phyloP scores from a whole-genome alignment of 176 grass and related monocot species.

The Hsuehochloa calcarea region DNA sequence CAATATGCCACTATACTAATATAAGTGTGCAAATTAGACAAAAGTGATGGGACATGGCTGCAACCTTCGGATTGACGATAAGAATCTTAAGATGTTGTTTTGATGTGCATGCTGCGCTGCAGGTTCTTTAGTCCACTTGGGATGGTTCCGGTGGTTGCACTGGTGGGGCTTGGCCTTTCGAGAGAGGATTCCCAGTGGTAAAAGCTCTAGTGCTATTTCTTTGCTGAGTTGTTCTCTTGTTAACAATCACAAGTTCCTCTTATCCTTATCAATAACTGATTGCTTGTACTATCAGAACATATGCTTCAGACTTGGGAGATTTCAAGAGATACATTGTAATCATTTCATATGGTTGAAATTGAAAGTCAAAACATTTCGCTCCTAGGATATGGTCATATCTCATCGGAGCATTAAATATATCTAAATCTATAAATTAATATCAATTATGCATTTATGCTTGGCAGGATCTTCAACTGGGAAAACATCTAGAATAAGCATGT shows the following conservation, averaged over 20 bases:
- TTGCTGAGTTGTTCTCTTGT: background rate
- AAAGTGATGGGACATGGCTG: conserved; percentile 15
- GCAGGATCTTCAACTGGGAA: background rate
- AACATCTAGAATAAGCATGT: background rate
- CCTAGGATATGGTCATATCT: background rate
- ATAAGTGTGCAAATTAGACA: background rate
- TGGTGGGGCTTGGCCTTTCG: conserved; percentile 81
- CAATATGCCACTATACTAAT: conserved; percentile 14
- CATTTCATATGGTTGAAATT: background rate
- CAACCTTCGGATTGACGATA: conserved; percentile 1
- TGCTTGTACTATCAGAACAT: background rate
- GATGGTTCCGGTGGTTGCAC: conserved; percentile 79
- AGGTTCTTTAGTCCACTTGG: conserved; percentile 94
- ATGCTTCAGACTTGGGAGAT: background rate
- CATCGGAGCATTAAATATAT: background rate
- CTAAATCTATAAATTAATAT: background rate
- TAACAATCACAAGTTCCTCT: background rate
- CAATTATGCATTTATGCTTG: background rate
- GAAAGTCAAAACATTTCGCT: background rate
- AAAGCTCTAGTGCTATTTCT: conserved; percentile 23
- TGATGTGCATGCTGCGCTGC: conserved; percentile 33
- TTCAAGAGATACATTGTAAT: too few species aligned
- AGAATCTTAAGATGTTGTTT: conserved; percentile 20
- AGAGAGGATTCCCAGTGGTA: conserved; percentile 98
- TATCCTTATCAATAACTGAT: background rate